Conservation (phyloP, 2,329 filamentous ascomycete species). For the Stagonosporopsis rhizophila region DNA sequence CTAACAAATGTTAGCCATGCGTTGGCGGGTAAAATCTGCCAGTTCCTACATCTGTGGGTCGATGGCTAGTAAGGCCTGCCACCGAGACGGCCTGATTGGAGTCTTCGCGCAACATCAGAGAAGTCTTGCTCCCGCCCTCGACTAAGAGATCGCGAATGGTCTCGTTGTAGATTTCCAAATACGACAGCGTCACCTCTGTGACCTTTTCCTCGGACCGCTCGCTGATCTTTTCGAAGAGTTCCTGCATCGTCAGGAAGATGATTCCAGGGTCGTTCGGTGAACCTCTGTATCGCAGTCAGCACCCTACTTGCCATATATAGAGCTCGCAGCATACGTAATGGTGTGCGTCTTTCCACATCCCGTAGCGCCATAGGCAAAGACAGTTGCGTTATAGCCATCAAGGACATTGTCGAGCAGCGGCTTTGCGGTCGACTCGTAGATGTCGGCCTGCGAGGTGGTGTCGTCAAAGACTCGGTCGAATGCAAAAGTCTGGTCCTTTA, state of each 20-base stretch:
- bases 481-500: conserved; percentile 96
- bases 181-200: conserved; percentile 90
- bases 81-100: conserved; percentile 92
- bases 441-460: conserved; percentile 86
- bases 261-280: conserved; percentile 93
- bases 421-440: conserved; percentile 93
- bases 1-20: conserved; percentile 28
- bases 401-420: conserved; percentile 91
- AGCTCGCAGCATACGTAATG: conserved; percentile 62
- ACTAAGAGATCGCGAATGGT: conserved; percentile 94
- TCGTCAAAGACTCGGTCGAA: conserved; percentile 98
- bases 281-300: conserved; percentile 57
- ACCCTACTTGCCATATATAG: conserved; percentile 50
- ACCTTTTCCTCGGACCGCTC: conserved; percentile 85
- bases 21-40: neutral
- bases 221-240: conserved; percentile 94
- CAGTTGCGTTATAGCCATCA: conserved; percentile 97
- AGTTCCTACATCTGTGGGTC: conserved; percentile 76
- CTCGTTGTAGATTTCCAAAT: conserved; percentile 99
- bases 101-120: conserved; percentile 92
- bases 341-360: conserved; percentile 99
- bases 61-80: conserved; percentile 86
- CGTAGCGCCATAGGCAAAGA: conserved; percentile 97
- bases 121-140: conserved; percentile 80
- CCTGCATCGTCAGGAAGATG: conserved; percentile 99